Evolutionary conservation across 352 stramenopile species (phyloP).

Genomic region (Phytophthora megakarya): DNA sequence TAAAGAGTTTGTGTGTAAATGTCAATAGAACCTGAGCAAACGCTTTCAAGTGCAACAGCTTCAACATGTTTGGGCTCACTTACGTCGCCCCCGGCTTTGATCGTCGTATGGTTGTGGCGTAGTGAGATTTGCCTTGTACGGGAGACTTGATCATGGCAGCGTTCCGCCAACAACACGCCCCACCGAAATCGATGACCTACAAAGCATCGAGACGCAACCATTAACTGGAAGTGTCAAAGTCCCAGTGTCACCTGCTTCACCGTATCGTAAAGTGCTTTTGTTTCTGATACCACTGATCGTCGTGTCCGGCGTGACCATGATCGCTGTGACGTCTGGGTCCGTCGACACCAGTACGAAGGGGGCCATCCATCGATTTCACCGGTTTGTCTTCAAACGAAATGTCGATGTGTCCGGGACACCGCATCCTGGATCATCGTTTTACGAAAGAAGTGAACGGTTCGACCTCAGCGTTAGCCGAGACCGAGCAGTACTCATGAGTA

Average conservation of each 20-base stretch:
- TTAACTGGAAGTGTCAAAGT: conserved; percentile 5
- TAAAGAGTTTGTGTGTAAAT: background rate
- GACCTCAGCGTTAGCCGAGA: conserved; percentile 25
- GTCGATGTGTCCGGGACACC: conserved; percentile 7
- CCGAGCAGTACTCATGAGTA: conserved; percentile 38
- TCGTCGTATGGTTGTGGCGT: conserved; percentile 22
- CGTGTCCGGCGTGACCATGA: conserved; percentile 18
- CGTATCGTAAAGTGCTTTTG: conserved; percentile 11
- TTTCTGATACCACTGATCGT: conserved; percentile 17
- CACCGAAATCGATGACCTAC: conserved; percentile 14
- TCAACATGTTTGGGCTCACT: background rate
- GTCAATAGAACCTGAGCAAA: conserved; percentile 1
- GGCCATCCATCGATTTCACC: conserved; percentile 6
- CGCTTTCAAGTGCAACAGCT: background rate
- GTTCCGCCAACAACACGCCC: conserved; percentile 12
- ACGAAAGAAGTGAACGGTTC: conserved; percentile 27
- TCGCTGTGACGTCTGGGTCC: conserved; percentile 19
- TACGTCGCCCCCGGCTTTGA: conserved; percentile 14
- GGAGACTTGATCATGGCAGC: conserved; percentile 10
- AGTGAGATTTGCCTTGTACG: background rate
- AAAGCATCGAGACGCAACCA: conserved; percentile 20
- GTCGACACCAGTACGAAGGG: conserved; percentile 21
- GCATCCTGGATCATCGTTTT: conserved; percentile 18
- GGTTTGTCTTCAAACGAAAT: conserved; percentile 17
- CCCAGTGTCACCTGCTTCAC: conserved; percentile 6